phyloP scores from a whole-genome alignment of 345 rosid genomes.

The Gossypium sturtianum region DNA sequence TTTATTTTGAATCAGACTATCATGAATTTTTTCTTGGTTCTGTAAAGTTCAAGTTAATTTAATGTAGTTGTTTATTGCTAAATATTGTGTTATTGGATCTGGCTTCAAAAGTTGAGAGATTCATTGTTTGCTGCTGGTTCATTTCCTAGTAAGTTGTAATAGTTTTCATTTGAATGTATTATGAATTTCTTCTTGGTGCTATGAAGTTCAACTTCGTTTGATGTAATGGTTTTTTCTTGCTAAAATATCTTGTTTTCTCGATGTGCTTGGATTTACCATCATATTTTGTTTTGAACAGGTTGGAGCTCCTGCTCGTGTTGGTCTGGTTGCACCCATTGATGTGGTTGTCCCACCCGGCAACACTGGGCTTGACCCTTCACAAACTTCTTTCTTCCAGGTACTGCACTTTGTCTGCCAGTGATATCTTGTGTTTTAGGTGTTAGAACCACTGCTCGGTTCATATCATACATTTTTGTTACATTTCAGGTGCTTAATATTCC shows the following conservation, averaged over 20 bases:
- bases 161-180: too few species aligned
- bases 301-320: constrained; percentile 99
- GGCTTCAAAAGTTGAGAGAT: too few species aligned
- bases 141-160: too few species aligned
- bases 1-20: background rate
- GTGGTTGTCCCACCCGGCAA: constrained; percentile 95
- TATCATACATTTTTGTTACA: background rate
- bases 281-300: constrained; percentile 34
- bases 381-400: constrained; percentile 96
- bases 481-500: constrained; percentile 83
- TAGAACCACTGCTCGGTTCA: background rate
- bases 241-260: background rate
- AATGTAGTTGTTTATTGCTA: too few species aligned
- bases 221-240: background rate
- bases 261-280: background rate
- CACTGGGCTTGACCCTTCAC: constrained; percentile 95
- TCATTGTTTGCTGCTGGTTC: too few species aligned
- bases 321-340: constrained; percentile 86
- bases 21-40: too few species aligned
- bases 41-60: too few species aligned
- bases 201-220: background rate
- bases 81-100: too few species aligned
- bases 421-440: background rate
- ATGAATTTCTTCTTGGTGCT: background rate
- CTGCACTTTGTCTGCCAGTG: background rate